These are phyloP conservation scores for Sanguinoderma infundibulare DNA, from an alignment of 1,284 basidiomycete genomes.

Conservation along the genomic window DNA sequence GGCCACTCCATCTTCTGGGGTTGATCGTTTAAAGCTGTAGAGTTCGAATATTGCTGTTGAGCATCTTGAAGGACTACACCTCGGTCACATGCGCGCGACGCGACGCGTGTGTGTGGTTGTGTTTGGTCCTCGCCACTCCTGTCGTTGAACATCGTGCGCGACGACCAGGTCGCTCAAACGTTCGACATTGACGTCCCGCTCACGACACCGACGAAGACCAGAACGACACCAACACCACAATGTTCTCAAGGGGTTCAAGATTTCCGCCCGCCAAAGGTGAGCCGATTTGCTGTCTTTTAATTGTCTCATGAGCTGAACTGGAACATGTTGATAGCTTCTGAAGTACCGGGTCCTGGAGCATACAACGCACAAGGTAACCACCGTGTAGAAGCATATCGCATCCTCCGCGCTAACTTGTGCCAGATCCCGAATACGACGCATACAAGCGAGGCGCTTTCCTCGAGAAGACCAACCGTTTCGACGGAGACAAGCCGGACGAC, in stretches of 20 bases:
- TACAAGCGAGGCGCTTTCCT: conserved; percentile 62
- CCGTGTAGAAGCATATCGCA: neutral
- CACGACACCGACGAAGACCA: neutral
- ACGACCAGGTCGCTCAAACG: neutral
- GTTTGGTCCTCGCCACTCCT: neutral
- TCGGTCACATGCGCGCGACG: conserved; percentile 5
- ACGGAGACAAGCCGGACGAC: conserved; percentile 45
- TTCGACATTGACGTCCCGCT: neutral
- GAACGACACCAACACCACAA: neutral
- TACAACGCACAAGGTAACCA: conserved; percentile 32
- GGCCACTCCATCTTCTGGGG: too few relatives aligned
- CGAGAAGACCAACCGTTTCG: conserved; percentile 57
- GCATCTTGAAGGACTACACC: conserved; percentile 42
- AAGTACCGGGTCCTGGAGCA: conserved; percentile 35
- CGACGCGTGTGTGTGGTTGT: conserved; percentile 1
- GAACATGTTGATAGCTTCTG: conserved; percentile 20
- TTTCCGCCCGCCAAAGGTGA: conserved; percentile 31
- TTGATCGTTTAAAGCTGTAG: conserved; percentile 81
- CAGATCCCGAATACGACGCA: conserved; percentile 48
- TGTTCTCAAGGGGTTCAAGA: conserved; percentile 32
- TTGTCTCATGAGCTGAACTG: neutral
- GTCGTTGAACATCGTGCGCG: neutral
- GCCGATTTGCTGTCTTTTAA: neutral
- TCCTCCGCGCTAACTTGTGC: neutral
- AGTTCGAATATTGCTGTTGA: conserved; percentile 92